Percentiles rank a stretch among this genome's conserved stretches.
Conservation (phyloP, 306 rosid species). For the Sicyos edulis region DNA sequence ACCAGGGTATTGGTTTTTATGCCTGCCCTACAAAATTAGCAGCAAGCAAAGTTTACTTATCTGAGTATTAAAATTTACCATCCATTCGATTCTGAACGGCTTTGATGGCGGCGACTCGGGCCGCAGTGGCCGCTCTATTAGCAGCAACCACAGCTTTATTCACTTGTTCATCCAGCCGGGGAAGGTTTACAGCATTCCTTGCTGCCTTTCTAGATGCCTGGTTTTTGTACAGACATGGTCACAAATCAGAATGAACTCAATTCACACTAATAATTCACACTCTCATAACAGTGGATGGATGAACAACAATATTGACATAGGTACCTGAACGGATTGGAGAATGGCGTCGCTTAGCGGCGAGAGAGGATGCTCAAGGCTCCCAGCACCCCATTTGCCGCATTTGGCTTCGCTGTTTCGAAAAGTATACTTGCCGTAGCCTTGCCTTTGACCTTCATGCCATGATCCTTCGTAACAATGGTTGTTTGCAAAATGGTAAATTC, state of each 20-base stretch:
- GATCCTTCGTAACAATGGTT: slow-evolving; percentile 38
- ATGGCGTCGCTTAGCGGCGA: slow-evolving; percentile 41
- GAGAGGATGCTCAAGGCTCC: slow-evolving; percentile 66
- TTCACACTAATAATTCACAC: not conserved
- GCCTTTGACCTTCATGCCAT: slow-evolving; percentile 97
- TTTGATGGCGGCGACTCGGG: slow-evolving; percentile 93
- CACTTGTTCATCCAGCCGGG: slow-evolving; percentile 63
- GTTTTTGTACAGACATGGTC: not conserved
- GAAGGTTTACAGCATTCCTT: slow-evolving; percentile 62
- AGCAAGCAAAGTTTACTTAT: no score
- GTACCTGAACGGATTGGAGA: slow-evolving; percentile 78
- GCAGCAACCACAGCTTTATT: slow-evolving; percentile 79
- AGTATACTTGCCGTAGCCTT: slow-evolving; percentile 70
- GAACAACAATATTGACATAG: not conserved
- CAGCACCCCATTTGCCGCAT: slow-evolving; percentile 90
- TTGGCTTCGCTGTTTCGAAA: slow-evolving; percentile 65
- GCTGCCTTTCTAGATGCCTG: slow-evolving; percentile 32
- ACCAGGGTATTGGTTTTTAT: slow-evolving; percentile 7
- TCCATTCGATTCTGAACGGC: slow-evolving; percentile 96
- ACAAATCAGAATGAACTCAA: not conserved
- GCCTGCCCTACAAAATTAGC: slow-evolving; percentile 34
- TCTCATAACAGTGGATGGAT: not conserved
- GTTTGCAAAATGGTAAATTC: slow-evolving; percentile 69
- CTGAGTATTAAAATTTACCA: slow-evolving; percentile 47
- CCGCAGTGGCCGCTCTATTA: slow-evolving; percentile 85